A percentile compares a stretch with the other conserved stretches of the same genome.
Evolutionary conservation across 371 early-diverging fungal species (phyloP).

Genomic region (Mucor velutinosus): DNA sequence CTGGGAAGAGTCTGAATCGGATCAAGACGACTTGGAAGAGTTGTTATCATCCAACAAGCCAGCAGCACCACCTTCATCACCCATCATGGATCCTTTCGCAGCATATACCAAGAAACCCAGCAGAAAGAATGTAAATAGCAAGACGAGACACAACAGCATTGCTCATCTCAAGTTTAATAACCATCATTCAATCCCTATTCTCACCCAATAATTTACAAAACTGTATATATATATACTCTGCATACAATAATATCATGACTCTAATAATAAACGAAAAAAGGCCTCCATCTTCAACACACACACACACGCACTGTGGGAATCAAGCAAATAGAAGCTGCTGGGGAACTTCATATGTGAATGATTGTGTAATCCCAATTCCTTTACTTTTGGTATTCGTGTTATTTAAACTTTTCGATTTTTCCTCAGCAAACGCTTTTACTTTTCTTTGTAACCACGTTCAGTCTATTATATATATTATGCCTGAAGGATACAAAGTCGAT

Average conservation of each 20-base stretch:
- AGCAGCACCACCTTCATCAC: conserved; percentile 11
- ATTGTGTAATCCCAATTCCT: conserved; percentile 4
- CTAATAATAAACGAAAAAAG: not conserved
- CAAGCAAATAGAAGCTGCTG: not conserved
- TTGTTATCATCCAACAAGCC: not conserved
- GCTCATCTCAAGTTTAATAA: not conserved
- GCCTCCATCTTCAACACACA: not conserved
- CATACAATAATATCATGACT: not conserved
- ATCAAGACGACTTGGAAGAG: not conserved
- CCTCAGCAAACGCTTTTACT: not conserved
- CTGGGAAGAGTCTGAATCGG: not conserved
- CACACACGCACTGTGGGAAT: conserved; percentile 1
- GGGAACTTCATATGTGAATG: conserved; percentile 8
- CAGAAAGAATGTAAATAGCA: not conserved
- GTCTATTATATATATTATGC: conserved; percentile 11
- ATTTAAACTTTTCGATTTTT: not conserved
- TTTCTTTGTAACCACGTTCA: not conserved
- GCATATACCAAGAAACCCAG: not conserved
- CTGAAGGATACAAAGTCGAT: conserved; percentile 30
- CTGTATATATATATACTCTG: not conserved
- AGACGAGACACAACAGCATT: not conserved
- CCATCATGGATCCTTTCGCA: not conserved
- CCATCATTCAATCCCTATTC: conserved; percentile 8
- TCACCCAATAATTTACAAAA: conserved; percentile 3
- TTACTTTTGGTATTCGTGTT: not conserved